phyloP scores from a whole-genome alignment of 768 basidiomycete species.

The Pholiota molesta region DNA sequence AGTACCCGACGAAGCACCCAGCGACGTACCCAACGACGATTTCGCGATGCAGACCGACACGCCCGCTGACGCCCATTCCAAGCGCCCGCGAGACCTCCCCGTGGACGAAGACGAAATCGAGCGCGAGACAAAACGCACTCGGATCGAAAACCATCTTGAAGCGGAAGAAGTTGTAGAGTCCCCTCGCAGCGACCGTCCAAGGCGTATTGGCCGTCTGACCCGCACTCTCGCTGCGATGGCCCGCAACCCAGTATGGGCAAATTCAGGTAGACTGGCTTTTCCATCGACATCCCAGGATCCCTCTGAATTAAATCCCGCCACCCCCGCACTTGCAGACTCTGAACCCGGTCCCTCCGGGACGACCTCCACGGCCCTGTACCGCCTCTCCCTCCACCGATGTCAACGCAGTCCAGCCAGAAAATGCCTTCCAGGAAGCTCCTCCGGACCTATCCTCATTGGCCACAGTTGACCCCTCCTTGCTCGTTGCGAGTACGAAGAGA shows the following conservation, averaged over 20 bases:
- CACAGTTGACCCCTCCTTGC: not conserved
- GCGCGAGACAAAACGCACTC: constrained; percentile 11
- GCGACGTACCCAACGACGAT: no score
- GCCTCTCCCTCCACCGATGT: not conserved
- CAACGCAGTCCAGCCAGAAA: not conserved
- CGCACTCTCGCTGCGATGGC: constrained; percentile 12
- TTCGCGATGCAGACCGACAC: not conserved
- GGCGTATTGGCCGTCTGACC: constrained; percentile 6
- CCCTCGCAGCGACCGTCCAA: not conserved
- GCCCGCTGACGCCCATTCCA: not conserved
- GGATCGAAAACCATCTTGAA: constrained; percentile 1
- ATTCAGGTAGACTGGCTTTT: not conserved
- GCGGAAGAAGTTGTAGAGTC: not conserved
- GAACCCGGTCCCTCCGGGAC: not conserved
- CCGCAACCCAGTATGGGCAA: constrained; percentile 2
- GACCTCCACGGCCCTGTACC: not conserved
- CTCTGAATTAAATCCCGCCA: not conserved
- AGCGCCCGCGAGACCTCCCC: constrained; percentile 7
- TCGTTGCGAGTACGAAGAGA: not conserved
- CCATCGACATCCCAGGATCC: not conserved
- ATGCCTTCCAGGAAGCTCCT: not conserved
- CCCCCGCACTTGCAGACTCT: not conserved
- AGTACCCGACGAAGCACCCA: not conserved
- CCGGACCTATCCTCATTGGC: not conserved
- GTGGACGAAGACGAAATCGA: constrained; percentile 13